A percentile compares a stretch with the other conserved stretches of the same genome.
Conservation (phyloP, 495 filamentous ascomycete genomes). For the Ascobolus immersus region DNA sequence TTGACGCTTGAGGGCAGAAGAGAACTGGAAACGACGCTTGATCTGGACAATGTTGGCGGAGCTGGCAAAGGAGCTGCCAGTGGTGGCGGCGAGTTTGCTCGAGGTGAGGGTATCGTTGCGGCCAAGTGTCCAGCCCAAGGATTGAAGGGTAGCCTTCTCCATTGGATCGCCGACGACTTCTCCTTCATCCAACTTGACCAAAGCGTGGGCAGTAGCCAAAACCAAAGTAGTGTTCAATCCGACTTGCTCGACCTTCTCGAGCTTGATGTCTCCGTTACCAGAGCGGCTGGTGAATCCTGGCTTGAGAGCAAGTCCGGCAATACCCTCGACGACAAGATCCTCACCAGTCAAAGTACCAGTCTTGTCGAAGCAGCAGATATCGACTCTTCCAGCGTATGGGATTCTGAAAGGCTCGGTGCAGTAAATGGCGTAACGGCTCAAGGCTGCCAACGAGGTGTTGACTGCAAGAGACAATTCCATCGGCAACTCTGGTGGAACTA, state of each 20-base stretch:
- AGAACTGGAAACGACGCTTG: constrained; percentile 94
- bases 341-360: constrained; percentile 93
- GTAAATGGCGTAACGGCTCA: constrained; percentile 89
- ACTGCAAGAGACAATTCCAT: constrained; percentile 96
- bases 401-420: constrained; percentile 99
- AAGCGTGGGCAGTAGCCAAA: constrained; percentile 77
- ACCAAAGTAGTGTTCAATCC: constrained; percentile 70
- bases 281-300: constrained; percentile 16
- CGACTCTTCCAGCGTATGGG: constrained; percentile 81
- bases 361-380: constrained; percentile 97
- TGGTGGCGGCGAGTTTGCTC: constrained; percentile 27
- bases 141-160: constrained; percentile 81
- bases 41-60: constrained; percentile 48
- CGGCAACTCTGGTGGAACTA: constrained; percentile 87
- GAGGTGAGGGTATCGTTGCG: constrained; percentile 55
- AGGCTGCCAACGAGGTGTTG: constrained; percentile 89
- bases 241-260: constrained; percentile 18
- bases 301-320: constrained; percentile 62
- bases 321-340: constrained; percentile 89
- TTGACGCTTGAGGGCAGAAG: constrained; percentile 82
- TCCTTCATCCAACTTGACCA: constrained; percentile 89
- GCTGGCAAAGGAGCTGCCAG: constrained; percentile 17
- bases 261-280: constrained; percentile 41
- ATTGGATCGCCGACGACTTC: constrained; percentile 96
- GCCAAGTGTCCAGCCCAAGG: constrained; percentile 75